Conservation (phyloP, 2,329 filamentous ascomycete genomes). For the Ophiostoma fasciatum region DNA sequence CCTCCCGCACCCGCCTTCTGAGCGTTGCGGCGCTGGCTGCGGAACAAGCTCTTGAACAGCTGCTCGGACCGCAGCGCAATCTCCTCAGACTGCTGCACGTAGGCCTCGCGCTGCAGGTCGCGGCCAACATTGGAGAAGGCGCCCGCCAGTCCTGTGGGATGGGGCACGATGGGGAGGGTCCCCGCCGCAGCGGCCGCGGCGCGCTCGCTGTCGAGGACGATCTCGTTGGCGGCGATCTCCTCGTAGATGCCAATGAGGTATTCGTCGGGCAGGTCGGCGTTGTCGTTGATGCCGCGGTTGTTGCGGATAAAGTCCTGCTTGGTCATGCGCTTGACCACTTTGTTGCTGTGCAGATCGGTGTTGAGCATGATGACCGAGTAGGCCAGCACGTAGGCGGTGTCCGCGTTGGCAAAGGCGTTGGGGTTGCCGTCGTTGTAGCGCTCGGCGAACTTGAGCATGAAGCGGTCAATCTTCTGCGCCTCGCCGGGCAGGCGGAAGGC, state of each 20-base stretch:
- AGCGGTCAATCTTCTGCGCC: slow-evolving; percentile 96
- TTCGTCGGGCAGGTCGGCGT: slow-evolving; percentile 80
- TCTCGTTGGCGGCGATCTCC: slow-evolving; percentile 82
- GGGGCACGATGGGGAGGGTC: slow-evolving; percentile 27
- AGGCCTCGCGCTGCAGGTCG: slow-evolving; percentile 83
- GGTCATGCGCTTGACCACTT: slow-evolving; percentile 76
- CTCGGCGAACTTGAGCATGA: slow-evolving; percentile 98
- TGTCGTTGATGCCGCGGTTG: slow-evolving; percentile 96
- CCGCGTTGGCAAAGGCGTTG: slow-evolving; percentile 93
- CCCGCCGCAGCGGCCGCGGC: slow-evolving; percentile 76
- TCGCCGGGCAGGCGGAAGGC: slow-evolving; percentile 91
- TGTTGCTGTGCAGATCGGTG: slow-evolving; percentile 85
- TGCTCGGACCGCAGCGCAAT: slow-evolving; percentile 63
- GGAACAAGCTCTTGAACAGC: slow-evolving; percentile 84
- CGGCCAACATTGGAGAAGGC: slow-evolving; percentile 84
- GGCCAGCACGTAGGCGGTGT: slow-evolving; percentile 88
- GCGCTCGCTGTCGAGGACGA: slow-evolving; percentile 84
- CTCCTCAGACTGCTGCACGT: slow-evolving; percentile 88
- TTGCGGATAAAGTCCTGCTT: slow-evolving; percentile 98
- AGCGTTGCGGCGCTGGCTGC: slow-evolving; percentile 72
- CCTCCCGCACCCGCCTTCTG: too few species aligned
- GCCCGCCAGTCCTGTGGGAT: slow-evolving; percentile 58
- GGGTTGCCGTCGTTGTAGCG: slow-evolving; percentile 90
- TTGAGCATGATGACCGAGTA: slow-evolving; percentile 98
- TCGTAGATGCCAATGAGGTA: slow-evolving; percentile 84